A percentile compares a stretch with the other conserved stretches of the same genome.
phyloP scores from a whole-genome alignment of 148 eudicot genomes.

The Silene conica region DNA sequence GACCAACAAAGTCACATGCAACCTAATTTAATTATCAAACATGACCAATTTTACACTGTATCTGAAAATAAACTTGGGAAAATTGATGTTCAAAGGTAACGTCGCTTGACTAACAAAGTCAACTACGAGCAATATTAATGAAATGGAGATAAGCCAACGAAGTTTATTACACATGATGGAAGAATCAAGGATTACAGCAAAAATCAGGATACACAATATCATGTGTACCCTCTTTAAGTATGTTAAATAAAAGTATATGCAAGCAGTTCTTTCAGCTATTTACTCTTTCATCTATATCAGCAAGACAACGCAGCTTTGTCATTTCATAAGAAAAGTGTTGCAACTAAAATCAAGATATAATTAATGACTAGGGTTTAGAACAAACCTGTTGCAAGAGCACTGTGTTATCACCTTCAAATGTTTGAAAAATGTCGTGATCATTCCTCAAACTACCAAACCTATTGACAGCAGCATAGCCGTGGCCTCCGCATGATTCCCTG shows the following conservation, averaged over 20 bases:
- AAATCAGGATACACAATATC: not conserved
- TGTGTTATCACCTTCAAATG: conserved; percentile 97
- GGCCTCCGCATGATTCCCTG: conserved; percentile 97
- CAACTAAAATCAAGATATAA: not conserved
- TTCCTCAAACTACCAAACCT: conserved; percentile 90
- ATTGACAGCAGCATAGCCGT: conserved; percentile 95
- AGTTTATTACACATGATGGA: not conserved
- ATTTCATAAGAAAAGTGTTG: not conserved
- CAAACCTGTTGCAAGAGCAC: conserved; percentile 92
- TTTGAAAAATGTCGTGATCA: conserved; percentile 96
- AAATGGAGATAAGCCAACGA: not conserved
- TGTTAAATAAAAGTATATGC: not conserved
- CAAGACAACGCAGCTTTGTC: not conserved
- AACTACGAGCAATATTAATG: not conserved
- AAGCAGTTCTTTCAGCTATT: not conserved
- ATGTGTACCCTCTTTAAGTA: not conserved
- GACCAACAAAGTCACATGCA: not conserved
- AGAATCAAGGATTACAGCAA: not conserved
- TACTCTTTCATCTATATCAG: not conserved
- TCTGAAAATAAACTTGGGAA: not conserved
- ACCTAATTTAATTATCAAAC: no score
- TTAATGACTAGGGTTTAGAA: not conserved
- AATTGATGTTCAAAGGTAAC: not conserved
- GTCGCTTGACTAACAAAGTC: not conserved
- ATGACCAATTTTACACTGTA: not conserved